phyloP scores from a whole-genome alignment of 1,284 basidiomycete genomes.

The Apiotrichum sp. region DNA sequence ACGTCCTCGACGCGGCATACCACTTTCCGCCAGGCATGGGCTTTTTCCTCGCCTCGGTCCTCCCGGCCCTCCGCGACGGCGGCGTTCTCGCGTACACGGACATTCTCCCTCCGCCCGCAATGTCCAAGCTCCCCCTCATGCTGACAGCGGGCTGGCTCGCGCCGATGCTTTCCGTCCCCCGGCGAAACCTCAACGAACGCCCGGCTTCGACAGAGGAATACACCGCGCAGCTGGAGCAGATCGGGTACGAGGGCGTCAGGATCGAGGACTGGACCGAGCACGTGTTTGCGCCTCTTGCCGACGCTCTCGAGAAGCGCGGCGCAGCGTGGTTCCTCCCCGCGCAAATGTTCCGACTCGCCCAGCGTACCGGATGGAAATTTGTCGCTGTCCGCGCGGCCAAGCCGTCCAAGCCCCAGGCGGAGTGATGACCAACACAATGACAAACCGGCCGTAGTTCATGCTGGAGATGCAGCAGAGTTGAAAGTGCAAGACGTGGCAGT shows the following conservation, averaged over 20 bases:
- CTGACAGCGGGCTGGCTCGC: constrained; percentile 26
- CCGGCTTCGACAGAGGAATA: constrained; percentile 50
- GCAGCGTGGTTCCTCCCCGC: constrained; percentile 53
- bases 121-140: constrained; percentile 13
- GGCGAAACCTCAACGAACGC: constrained; percentile 51
- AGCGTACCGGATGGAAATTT: constrained; percentile 52
- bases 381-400: constrained; percentile 52
- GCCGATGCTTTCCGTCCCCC: constrained; percentile 50
- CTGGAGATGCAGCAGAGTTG: too few relatives aligned
- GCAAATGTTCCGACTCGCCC: constrained; percentile 47
- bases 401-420: not conserved
- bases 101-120: constrained; percentile 45
- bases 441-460: too few relatives aligned
- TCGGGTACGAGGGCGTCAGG: constrained; percentile 56
- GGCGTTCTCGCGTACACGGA: constrained; percentile 62
- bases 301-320: constrained; percentile 50
- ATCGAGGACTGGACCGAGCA: constrained; percentile 58
- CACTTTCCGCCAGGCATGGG: constrained; percentile 56
- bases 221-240: constrained; percentile 47
- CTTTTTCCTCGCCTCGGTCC: constrained; percentile 53
- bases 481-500: too few relatives aligned
- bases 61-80: constrained; percentile 49
- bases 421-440: too few relatives aligned
- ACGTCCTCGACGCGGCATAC: constrained; percentile 63
- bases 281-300: constrained; percentile 58